Evolutionary conservation across 148 eudicot species (phyloP).

Genomic region (Diospyros lotus): DNA sequence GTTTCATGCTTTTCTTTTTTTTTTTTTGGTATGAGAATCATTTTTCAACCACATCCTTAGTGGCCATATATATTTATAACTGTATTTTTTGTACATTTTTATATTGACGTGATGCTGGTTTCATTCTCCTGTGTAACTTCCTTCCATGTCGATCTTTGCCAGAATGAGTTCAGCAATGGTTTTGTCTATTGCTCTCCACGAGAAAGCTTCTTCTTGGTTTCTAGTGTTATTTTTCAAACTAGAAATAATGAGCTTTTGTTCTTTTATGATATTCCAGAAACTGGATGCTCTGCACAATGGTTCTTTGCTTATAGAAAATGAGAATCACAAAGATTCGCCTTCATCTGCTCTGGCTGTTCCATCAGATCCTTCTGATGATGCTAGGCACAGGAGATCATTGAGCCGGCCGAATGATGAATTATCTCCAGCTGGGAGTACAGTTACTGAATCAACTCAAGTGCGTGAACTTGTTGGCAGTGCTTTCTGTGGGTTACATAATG

Average conservation of each 20-base stretch:
- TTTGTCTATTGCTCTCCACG: not conserved
- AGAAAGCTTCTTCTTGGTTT: not conserved
- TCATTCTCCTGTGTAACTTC: not conserved
- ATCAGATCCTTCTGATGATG: conserved; percentile 41
- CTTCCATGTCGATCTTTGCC: not conserved
- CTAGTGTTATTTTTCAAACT: not conserved
- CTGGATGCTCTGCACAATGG: conserved; percentile 38
- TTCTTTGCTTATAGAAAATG: conserved; percentile 40
- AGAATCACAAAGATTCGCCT: conserved; percentile 50
- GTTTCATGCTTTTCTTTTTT: not conserved
- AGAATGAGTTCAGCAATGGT: conserved; percentile 9
- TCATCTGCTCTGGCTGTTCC: conserved; percentile 33
- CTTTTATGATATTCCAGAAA: conserved; percentile 35
- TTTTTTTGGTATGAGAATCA: not conserved
- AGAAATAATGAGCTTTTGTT: no score
- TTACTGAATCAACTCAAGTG: conserved; percentile 67
- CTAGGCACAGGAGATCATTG: conserved; percentile 50
- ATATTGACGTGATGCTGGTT: not conserved
- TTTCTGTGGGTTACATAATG: conserved; percentile 13
- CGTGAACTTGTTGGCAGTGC: conserved; percentile 48
- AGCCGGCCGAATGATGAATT: conserved; percentile 65
- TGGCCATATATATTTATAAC: no score
- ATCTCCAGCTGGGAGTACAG: conserved; percentile 60
- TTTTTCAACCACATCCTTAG: not conserved
- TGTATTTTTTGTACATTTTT: not conserved